phyloP scores from a whole-genome alignment of 176 grass and related monocot species.

The Carex cristatella region DNA sequence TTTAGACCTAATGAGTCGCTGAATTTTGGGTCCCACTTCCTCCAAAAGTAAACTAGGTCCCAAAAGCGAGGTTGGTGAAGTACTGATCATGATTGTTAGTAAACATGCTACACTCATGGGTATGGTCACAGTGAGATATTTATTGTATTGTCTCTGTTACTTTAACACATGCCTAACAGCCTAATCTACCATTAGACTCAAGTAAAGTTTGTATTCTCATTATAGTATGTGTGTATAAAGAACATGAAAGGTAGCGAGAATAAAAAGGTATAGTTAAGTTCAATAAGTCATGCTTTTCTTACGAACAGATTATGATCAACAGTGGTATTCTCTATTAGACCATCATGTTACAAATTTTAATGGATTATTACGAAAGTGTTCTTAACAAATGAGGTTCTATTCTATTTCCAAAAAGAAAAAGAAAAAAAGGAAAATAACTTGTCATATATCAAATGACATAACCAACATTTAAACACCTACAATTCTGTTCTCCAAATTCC shows the following conservation, averaged over 20 bases:
- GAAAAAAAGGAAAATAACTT: not conserved
- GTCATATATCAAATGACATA: slow-evolving; percentile 15
- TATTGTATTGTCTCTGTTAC: not conserved
- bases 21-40: not conserved
- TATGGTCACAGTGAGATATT: not conserved
- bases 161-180: not conserved
- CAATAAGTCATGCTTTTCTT: not conserved
- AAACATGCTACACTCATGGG: slow-evolving; percentile 10
- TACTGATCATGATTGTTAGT: not conserved
- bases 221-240: not conserved
- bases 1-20: not conserved
- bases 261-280: not conserved
- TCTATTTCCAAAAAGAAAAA: slow-evolving; percentile 5
- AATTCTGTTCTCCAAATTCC: not conserved
- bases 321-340: slow-evolving; percentile 7
- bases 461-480: not conserved
- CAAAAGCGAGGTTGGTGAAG: slow-evolving; percentile 2
- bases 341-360: slow-evolving; percentile 9
- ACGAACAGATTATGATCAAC: not conserved
- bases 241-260: not conserved
- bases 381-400: slow-evolving; percentile 16
- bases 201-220: not conserved
- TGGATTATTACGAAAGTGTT: slow-evolving; percentile 2
- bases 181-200: not conserved
- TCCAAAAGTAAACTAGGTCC: not conserved